Percentiles rank a stretch among this genome's conserved stretches.
These are phyloP conservation scores for Primulina huaijiensis DNA, from an alignment of 257 asterid genomes.

Conservation along the genomic window DNA sequence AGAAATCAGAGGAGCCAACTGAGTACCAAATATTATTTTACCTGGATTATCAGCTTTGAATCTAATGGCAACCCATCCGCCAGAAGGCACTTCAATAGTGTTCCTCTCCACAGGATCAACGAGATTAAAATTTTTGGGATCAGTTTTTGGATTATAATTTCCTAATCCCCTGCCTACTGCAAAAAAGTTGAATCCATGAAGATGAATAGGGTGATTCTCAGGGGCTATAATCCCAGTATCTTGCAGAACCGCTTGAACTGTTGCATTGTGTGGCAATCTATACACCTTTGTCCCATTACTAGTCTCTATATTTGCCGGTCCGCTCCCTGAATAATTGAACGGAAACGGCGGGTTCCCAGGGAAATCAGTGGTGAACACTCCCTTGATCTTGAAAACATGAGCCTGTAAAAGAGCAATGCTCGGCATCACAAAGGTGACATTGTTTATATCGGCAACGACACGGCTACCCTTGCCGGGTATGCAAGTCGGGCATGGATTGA, in stretches of 20 bases:
- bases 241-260: constrained; percentile 79
- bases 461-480: constrained; percentile 66
- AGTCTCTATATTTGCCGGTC: constrained; percentile 47
- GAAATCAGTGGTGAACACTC: constrained; percentile 75
- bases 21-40: constrained; percentile 8
- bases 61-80: constrained; percentile 94
- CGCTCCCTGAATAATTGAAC: constrained; percentile 64
- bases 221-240: constrained; percentile 80
- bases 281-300: constrained; percentile 64
- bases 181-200: constrained; percentile 89
- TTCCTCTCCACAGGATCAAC: constrained; percentile 92
- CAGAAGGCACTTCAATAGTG: constrained; percentile 86
- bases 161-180: constrained; percentile 78
- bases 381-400: constrained; percentile 52
- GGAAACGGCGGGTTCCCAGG: constrained; percentile 62
- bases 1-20: neutral
- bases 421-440: constrained; percentile 87
- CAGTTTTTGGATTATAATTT: constrained; percentile 56
- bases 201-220: constrained; percentile 82
- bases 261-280: constrained; percentile 48
- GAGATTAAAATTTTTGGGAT: constrained; percentile 63
- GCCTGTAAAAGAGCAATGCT: constrained; percentile 68
- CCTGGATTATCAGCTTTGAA: constrained; percentile 95
- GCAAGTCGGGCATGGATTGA: constrained; percentile 76
- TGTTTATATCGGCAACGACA: constrained; percentile 67